Evolutionary conservation across 305 asterid genomes (phyloP).

Genomic region (Fraxinus albicans): DNA sequence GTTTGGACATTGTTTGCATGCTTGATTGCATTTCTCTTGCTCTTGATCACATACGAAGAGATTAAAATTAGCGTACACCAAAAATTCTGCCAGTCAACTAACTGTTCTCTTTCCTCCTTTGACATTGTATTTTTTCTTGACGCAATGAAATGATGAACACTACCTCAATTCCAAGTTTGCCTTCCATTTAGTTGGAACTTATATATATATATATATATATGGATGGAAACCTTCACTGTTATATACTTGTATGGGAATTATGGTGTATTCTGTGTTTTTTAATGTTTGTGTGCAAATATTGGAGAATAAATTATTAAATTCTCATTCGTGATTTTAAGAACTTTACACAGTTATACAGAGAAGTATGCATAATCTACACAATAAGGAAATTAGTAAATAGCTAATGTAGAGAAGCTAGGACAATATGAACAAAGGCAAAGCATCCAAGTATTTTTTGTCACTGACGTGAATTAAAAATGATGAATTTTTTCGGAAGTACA

Average conservation of each 20-base stretch:
- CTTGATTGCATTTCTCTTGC: not conserved
- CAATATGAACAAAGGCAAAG: not conserved
- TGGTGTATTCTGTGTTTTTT: not conserved
- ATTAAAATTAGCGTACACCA: not conserved
- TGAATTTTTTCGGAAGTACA: not conserved
- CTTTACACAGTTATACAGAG: not conserved
- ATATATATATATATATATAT: too few relatives aligned
- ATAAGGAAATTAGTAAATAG: not conserved
- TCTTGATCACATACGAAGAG: not conserved
- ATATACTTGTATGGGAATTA: not conserved
- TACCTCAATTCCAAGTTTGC: not conserved
- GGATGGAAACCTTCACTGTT: not conserved
- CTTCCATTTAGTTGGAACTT: not conserved
- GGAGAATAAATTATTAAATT: not conserved
- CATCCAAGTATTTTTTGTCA: not conserved
- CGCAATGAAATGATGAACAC: not conserved
- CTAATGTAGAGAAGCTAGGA: not conserved
- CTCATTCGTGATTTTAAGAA: not conserved
- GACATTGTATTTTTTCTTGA: not conserved
- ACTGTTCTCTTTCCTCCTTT: not conserved
- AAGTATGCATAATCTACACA: not conserved
- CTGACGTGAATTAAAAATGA: not conserved
- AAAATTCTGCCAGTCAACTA: not conserved
- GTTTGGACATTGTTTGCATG: not conserved
- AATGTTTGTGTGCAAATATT: not conserved